Evolutionary conservation across 75 land plant species (phyloP).

Genomic region (Cupressus sempervirens): DNA sequence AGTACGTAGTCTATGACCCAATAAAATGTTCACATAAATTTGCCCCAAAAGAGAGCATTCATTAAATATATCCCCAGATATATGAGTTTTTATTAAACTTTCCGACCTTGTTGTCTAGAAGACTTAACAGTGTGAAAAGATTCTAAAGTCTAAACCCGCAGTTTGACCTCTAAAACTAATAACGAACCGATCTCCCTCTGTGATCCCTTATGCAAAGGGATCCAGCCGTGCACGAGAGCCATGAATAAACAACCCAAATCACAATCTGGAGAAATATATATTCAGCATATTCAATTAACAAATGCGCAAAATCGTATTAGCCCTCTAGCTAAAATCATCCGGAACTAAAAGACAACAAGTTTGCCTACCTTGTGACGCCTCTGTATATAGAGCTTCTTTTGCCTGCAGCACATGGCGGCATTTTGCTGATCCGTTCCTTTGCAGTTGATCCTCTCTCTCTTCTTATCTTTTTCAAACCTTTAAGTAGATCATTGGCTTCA

Average conservation of each 20-base stretch:
- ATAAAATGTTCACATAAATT: background rate
- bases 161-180: background rate
- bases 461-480: conserved; percentile 65
- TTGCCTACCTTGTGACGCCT: conserved; percentile 85
- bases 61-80: background rate
- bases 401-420: conserved; percentile 96
- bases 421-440: conserved; percentile 93
- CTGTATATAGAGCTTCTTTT: conserved; percentile 96
- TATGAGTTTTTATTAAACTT: background rate
- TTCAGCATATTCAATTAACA: background rate
- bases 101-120: background rate
- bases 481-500: conserved; percentile 14
- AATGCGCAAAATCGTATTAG: background rate
- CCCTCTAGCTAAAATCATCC: background rate
- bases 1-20: background rate
- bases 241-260: background rate
- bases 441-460: conserved; percentile 83
- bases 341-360: background rate
- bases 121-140: background rate
- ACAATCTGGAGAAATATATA: background rate
- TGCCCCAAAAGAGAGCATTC: background rate
- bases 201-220: background rate
- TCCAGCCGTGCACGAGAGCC: background rate
- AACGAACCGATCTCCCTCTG: background rate
- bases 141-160: background rate